phyloP scores from a whole-genome alignment of 1,139 yeast species.

The Sugiyamaella pinicola region DNA sequence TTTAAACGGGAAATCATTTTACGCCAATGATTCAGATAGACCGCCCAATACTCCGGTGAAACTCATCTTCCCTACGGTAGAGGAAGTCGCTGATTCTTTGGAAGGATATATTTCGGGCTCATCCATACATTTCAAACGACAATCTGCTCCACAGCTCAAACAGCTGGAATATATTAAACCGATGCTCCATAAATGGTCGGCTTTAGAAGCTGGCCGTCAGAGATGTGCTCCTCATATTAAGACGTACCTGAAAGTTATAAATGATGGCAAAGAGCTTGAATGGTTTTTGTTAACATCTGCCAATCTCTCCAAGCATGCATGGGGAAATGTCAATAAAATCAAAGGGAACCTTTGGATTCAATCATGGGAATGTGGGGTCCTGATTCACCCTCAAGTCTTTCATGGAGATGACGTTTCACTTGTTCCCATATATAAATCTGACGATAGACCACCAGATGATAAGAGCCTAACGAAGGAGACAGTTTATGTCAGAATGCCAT shows the following conservation, averaged over 20 bases:
- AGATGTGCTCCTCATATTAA: conserved; percentile 44
- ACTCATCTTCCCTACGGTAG: conserved; percentile 40
- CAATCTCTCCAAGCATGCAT: conserved; percentile 43
- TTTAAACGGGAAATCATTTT: conserved; percentile 28
- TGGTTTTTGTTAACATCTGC: conserved; percentile 44
- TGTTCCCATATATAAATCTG: conserved; percentile 30
- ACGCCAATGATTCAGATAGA: neutral
- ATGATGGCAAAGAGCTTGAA: conserved; percentile 26
- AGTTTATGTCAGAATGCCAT: conserved; percentile 35
- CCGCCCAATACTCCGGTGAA: conserved; percentile 17
- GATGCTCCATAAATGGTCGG: conserved; percentile 36
- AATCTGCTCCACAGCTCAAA: conserved; percentile 26
- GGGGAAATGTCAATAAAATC: conserved; percentile 38
- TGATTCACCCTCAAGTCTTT: conserved; percentile 31
- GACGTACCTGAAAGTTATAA: conserved; percentile 36
- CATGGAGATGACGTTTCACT: conserved; percentile 9
- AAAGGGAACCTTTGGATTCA: conserved; percentile 34
- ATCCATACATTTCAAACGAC: conserved; percentile 37
- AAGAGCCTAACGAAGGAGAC: neutral
- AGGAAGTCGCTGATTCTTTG: conserved; percentile 36
- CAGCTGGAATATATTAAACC: conserved; percentile 36
- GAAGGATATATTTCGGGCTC: conserved; percentile 41
- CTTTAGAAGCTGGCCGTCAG: conserved; percentile 36
- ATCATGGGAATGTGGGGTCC: conserved; percentile 42
- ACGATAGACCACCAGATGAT: conserved; percentile 5